phyloP scores from a whole-genome alignment of 306 rosid genomes.

The Fragaria vesca region DNA sequence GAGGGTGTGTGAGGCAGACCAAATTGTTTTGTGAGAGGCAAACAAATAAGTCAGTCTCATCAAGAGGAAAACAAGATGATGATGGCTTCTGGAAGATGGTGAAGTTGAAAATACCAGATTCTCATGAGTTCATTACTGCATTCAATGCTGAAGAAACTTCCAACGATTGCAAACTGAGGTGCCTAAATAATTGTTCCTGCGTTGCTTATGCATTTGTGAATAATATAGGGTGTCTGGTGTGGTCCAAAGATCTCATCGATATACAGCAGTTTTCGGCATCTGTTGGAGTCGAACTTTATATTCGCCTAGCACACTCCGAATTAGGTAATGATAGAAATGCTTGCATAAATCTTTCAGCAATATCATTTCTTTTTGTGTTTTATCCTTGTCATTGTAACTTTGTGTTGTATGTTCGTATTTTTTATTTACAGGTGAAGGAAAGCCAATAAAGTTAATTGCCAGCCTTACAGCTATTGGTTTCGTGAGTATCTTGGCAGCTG shows the following conservation, averaged over 20 bases:
- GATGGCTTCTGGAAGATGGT: constrained; percentile 12
- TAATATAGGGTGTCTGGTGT: constrained; percentile 30
- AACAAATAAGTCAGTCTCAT: neutral
- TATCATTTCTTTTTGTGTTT: neutral
- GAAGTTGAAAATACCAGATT: constrained; percentile 20
- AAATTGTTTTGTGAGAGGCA: constrained; percentile 18
- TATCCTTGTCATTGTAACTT: neutral
- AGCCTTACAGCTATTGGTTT: neutral
- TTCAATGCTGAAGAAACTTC: neutral
- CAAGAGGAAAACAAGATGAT: neutral
- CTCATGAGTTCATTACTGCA: neutral
- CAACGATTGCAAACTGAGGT: constrained; percentile 17
- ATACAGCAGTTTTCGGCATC: neutral
- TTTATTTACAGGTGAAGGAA: constrained; percentile 9
- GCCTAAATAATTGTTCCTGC: constrained; percentile 39
- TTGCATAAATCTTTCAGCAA: neutral
- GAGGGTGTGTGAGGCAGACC: constrained; percentile 18
- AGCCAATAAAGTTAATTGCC: constrained; percentile 13
- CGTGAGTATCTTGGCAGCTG: neutral
- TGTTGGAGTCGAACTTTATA: constrained; percentile 7
- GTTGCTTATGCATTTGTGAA: constrained; percentile 23
- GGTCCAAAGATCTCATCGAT: constrained; percentile 28
- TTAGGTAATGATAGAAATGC: constrained; percentile 23
- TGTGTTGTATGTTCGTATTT: neutral
- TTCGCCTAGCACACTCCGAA: constrained; percentile 35